A percentile compares a stretch with the other conserved stretches of the same genome.
Evolutionary conservation across 2,329 filamentous ascomycete genomes (phyloP).

Genomic region (Metarhizium humberi): DNA sequence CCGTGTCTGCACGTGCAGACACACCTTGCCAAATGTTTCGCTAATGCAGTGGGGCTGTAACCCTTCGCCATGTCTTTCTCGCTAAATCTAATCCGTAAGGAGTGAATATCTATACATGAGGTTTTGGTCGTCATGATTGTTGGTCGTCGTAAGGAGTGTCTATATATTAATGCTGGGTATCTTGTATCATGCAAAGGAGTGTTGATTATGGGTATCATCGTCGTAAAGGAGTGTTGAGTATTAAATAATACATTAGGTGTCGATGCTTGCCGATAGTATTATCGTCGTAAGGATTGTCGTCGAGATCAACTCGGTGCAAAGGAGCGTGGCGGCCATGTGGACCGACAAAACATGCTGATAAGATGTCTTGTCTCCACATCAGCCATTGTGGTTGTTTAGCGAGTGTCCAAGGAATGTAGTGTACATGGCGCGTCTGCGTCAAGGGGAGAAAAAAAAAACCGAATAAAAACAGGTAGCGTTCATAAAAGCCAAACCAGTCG

Average conservation of each 20-base stretch:
- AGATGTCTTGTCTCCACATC: not conserved
- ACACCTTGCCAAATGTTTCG: not conserved
- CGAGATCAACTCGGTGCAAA: slow-evolving; percentile 18
- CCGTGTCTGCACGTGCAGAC: slow-evolving; percentile 1
- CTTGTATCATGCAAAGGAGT: slow-evolving; percentile 2
- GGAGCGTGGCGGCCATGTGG: not conserved
- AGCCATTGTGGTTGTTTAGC: slow-evolving; percentile 15
- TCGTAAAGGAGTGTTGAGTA: slow-evolving; percentile 26
- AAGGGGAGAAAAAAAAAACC: not conserved
- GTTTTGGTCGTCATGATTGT: not conserved
- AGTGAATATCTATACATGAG: slow-evolving; percentile 7
- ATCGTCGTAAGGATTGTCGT: slow-evolving; percentile 19
- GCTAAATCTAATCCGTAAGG: slow-evolving; percentile 8
- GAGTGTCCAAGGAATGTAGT: slow-evolving; percentile 27
- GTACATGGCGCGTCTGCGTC: slow-evolving; percentile 27
- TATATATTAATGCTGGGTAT: slow-evolving; percentile 20
- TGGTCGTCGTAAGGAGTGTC: slow-evolving; percentile 32
- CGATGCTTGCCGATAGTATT: slow-evolving; percentile 5
- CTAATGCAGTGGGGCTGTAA: slow-evolving; percentile 1
- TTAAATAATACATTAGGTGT: slow-evolving; percentile 20
- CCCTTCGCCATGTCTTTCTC: slow-evolving; percentile 6
- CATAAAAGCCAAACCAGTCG: not conserved
- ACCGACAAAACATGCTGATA: not conserved
- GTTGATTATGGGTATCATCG: slow-evolving; percentile 17
- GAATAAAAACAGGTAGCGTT: slow-evolving; percentile 1